phyloP scores from a whole-genome alignment of 352 stramenopile species.

The Globisporangium ultimum region DNA sequence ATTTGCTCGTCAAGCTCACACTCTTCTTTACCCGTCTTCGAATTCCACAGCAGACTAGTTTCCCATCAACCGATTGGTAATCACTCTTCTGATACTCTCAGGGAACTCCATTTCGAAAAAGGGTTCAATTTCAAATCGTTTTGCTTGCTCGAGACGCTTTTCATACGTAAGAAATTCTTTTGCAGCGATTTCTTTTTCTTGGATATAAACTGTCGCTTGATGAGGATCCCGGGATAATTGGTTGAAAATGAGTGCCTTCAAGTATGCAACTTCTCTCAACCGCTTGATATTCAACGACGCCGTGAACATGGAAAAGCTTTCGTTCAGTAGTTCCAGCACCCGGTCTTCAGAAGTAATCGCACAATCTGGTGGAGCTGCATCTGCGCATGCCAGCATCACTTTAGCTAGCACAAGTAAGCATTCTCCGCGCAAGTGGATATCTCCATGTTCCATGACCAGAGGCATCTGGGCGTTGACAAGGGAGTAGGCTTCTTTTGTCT shows the following conservation, averaged over 20 bases:
- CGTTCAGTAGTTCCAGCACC: constrained; percentile 21
- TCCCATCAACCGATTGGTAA: constrained; percentile 5
- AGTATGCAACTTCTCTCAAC: constrained; percentile 38
- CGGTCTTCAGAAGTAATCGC: background rate
- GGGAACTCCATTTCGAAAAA: constrained; percentile 29
- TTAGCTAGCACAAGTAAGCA: constrained; percentile 59
- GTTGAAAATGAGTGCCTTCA: constrained; percentile 39
- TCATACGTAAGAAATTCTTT: constrained; percentile 26
- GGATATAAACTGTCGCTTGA: background rate
- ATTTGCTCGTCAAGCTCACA: constrained; percentile 34
- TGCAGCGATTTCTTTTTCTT: constrained; percentile 21
- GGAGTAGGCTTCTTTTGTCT: constrained; percentile 32
- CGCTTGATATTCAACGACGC: constrained; percentile 29
- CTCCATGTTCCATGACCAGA: constrained; percentile 64
- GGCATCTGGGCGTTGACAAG: constrained; percentile 62
- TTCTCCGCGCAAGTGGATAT: constrained; percentile 48
- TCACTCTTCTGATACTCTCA: constrained; percentile 13
- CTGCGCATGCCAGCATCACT: constrained; percentile 30
- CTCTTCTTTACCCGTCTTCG: constrained; percentile 15
- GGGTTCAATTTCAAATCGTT: constrained; percentile 25
- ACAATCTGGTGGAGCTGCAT: background rate
- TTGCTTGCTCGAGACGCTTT: constrained; percentile 23
- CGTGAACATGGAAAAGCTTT: constrained; percentile 31
- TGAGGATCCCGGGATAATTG: constrained; percentile 14
- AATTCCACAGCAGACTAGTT: constrained; percentile 7